Base-by-base conservation (phyloP, 192 early-diverging fungal genomes). In the Podila horticola region DNA sequence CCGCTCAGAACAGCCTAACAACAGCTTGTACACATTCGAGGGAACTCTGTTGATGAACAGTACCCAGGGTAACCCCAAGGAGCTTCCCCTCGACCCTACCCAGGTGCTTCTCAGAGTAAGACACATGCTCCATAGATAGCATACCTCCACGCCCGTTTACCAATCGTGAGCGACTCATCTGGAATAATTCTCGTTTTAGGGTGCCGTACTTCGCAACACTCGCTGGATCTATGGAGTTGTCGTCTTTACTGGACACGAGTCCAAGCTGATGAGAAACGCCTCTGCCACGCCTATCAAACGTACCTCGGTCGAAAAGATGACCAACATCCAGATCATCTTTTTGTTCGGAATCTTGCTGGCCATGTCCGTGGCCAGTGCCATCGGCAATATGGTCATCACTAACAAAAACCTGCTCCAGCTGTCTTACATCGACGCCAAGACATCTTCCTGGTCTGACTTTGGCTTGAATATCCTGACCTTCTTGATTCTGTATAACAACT, bases 401-500 rank as follows among this genome's bases (percentile, higher is more conserved):
- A 87, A 81, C 71, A 81, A 61, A 12, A 81, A 81, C 69, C 20
- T 72, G 11, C 57, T 4, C 9, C 58, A 81, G n/a, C 71, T 81
- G 15, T 60, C 55, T 3, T 81, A 81, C 20, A 67, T 81, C 12
- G 66, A 61, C 0, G 26, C 34, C 12, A 26, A 26, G 0, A 9
- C 30, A 1, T 69, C 67, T 13, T 59, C 77, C 3, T 69, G 70
- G 71, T 34, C 87, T 67, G 89, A 90, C 83, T 92, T 99, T 82
- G 92, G 94, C 62, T 89, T 87, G 57, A 95, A 96, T 84, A 95
- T 99, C 64, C 83, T 99, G 84, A 99, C 98, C 15, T 99, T 96
- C 79, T 91, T 98, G 82, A 98, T 99, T 88, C 85, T 99, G 49
- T 99, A 95, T 89, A 99, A 99, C 90, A 98, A 97, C 85, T 89